Base-by-base conservation (phyloP, 23 red algal genomes). In the Chondrus crispus region DNA sequence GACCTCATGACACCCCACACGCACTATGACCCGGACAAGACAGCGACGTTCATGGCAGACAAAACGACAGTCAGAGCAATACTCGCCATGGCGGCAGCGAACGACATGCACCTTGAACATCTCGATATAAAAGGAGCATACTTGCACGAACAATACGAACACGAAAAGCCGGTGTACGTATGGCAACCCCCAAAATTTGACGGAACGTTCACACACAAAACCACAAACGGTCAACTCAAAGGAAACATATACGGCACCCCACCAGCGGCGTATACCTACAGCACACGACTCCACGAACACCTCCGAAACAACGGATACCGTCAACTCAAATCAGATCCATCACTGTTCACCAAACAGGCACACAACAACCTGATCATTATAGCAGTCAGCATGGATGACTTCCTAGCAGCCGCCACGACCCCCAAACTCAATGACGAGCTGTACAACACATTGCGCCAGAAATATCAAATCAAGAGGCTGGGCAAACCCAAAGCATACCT, bases 1-100 rank as follows among this genome's bases (percentile, higher is more conserved):
- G 87, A 91, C 75, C 3, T 64, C 12, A 81, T 91, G 73, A 91
- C 64, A 81, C 87, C 87, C 38, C 38, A 60, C 12, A 6, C 70
- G 9, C 87, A 91, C 51, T 91, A 80, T 51, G 71, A 91, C 50
- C 40, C 87, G 13, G 12, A n/a, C 32, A 41, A 81, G 30, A 91
- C 72, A 12, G 68, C 87, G 24, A 77, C 64, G 38, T 62, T 30
- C 46, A 88, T 44, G 20, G 84, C 41, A 14, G 44, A 88, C 66
- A 33, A 45, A 14, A 62, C 66, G 13, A 60, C 70, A 18, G 44
- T 58, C 30, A 44, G 84, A 22, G 1, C 75, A 28, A 26, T 88
- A 10, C 13, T 75, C 26, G 84, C 84, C 9, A 36, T 75, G 6
- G 22, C 51, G 19, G 84, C 84, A 22, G n/a, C 29, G 40, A 26